A percentile compares a stretch with the other conserved stretches of the same genome.
These are phyloP conservation scores for Arabis hirsuta DNA, from an alignment of 345 rosid species.

Conservation along the genomic window DNA sequence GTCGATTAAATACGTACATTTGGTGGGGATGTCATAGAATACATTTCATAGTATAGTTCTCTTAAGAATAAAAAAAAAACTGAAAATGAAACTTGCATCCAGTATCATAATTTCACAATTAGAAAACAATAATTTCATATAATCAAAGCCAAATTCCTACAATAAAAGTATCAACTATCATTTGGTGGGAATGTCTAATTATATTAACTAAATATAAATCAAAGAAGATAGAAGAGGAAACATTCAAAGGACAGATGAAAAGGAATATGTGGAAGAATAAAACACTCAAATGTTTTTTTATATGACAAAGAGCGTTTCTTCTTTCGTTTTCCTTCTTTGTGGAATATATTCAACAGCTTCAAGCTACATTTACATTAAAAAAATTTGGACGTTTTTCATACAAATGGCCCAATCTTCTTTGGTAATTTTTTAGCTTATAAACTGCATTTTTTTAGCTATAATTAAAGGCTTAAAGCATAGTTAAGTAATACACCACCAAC, in stretches of 20 bases:
- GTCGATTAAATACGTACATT: neutral
- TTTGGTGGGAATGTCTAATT: neutral
- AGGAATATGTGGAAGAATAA: constrained; percentile 24
- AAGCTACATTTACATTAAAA: constrained; percentile 25
- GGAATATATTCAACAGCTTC: constrained; percentile 46
- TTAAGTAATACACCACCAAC: constrained; percentile 27
- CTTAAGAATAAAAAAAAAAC: too few species aligned
- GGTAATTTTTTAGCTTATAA: constrained; percentile 23
- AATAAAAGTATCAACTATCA: neutral
- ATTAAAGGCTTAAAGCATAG: constrained; percentile 31
- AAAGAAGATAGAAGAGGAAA: constrained; percentile 1
- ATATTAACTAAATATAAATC: neutral
- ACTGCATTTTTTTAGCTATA: constrained; percentile 21
- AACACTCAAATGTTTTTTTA: constrained; percentile 20
- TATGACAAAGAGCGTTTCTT: constrained; percentile 22
- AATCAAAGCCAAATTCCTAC: neutral
- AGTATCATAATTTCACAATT: neutral
- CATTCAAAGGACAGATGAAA: constrained; percentile 27
- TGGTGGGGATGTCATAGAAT: too few species aligned
- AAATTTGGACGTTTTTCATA: constrained; percentile 9
- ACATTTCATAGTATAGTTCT: too few species aligned
- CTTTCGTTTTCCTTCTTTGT: constrained; percentile 30
- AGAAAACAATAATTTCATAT: too few species aligned
- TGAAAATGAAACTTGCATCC: too few species aligned
- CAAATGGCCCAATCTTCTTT: constrained; percentile 22